These are phyloP conservation scores for Lagenidium sp. DNA, from an alignment of 352 stramenopile species.

Conservation along the genomic window DNA sequence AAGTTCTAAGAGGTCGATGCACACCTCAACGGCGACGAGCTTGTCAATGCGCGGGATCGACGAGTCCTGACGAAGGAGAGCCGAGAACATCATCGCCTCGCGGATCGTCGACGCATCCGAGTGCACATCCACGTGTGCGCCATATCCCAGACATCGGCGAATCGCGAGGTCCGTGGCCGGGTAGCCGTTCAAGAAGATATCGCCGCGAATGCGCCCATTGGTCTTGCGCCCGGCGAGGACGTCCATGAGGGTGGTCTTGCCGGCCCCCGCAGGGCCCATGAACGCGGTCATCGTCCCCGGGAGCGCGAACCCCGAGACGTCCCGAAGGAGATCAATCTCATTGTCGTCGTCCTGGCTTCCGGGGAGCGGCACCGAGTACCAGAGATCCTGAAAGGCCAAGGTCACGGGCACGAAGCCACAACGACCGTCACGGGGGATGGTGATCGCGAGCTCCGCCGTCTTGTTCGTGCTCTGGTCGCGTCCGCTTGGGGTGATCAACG, in stretches of 20 bases:
- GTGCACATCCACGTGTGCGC: slow-evolving; percentile 19
- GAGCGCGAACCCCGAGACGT: slow-evolving; percentile 22
- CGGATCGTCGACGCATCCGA: slow-evolving; percentile 75
- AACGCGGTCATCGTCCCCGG: slow-evolving; percentile 35
- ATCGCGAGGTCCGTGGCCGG: slow-evolving; percentile 13
- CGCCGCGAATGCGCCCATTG: slow-evolving; percentile 39
- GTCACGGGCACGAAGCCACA: slow-evolving; percentile 21
- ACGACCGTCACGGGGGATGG: slow-evolving; percentile 7
- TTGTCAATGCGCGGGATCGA: slow-evolving; percentile 17
- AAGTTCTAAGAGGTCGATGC: slow-evolving; percentile 25
- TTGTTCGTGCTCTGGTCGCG: too few species aligned
- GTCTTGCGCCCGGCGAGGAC: slow-evolving; percentile 86
- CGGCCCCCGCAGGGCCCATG: slow-evolving; percentile 38
- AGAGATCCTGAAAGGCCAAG: slow-evolving; percentile 23
- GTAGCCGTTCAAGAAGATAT: slow-evolving; percentile 33
- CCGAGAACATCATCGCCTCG: slow-evolving; percentile 82
- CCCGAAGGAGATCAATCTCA: slow-evolving; percentile 40
- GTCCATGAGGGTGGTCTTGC: slow-evolving; percentile 90
- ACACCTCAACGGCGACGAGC: slow-evolving; percentile 17
- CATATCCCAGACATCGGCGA: slow-evolving; percentile 10
- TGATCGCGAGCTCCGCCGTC: slow-evolving; percentile 5
- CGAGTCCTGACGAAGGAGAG: slow-evolving; percentile 37
- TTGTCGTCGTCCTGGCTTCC: slow-evolving; percentile 8
- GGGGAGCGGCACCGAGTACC: slow-evolving; percentile 17
- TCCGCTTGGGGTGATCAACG: too few species aligned